Conservation (phyloP, 495 filamentous ascomycete genomes). For the Baudoinia panamericana region DNA sequence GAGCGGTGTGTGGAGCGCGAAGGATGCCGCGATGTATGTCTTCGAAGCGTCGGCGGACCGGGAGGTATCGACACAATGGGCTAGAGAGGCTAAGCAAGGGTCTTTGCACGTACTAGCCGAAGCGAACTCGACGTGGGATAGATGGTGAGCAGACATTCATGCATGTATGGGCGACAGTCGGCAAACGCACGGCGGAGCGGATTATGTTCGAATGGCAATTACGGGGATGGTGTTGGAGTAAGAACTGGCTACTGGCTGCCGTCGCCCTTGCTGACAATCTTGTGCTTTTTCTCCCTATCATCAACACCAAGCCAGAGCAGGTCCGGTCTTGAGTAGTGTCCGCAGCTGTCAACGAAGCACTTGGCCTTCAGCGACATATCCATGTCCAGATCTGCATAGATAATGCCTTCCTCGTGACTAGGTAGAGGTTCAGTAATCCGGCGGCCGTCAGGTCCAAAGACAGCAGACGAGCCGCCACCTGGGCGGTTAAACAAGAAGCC, state of each 20-base stretch:
- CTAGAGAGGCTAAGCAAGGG: too few relatives aligned
- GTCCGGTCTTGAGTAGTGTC: constrained; percentile 15
- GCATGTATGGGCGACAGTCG: too few relatives aligned
- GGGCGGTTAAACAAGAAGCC: constrained; percentile 28
- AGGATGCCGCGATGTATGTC: constrained; percentile 2
- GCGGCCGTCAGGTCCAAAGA: constrained; percentile 44
- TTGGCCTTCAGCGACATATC: constrained; percentile 6
- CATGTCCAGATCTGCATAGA: constrained; percentile 15
- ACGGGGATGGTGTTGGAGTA: too few relatives aligned
- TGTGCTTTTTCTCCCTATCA: too few relatives aligned
- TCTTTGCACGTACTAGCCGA: too few relatives aligned
- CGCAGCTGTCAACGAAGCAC: constrained; percentile 13
- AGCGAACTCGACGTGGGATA: too few relatives aligned
- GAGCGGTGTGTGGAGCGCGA: neutral
- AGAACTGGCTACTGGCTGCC: too few relatives aligned
- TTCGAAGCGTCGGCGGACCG: neutral
- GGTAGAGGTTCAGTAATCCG: constrained; percentile 8
- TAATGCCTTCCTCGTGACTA: constrained; percentile 7
- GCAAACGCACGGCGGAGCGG: too few relatives aligned
- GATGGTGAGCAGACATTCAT: too few relatives aligned
- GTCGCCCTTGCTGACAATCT: too few relatives aligned
- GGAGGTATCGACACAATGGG: too few relatives aligned
- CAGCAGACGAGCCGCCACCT: constrained; percentile 38
- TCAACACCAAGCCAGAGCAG: constrained; percentile 17
- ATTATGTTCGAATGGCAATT: too few relatives aligned